Evolutionary conservation across 2,329 filamentous ascomycete genomes (phyloP), one percentile per base, ranked within the genome.

Genomic region (Penicillium concentricum): DNA sequence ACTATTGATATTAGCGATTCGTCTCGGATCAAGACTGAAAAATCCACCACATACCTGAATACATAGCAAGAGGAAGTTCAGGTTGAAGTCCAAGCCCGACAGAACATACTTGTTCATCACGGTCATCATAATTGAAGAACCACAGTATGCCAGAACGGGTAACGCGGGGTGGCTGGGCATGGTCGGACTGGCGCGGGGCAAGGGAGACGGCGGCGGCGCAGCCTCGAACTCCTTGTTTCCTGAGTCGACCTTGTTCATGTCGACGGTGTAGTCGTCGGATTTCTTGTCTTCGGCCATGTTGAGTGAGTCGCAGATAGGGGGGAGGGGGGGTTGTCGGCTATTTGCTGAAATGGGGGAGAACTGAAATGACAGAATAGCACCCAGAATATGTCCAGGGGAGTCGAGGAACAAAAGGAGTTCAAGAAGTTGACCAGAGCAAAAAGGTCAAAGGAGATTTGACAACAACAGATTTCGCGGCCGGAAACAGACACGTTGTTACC

Each of bases 61-160:
- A 60, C 86, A 88, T 58, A 99, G 85, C 68, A 97, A 89, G 78
- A 99, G 91, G 78, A 97, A 96, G 78, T 96, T 96, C 69, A 99
- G 79, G 78, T 99, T 99, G 85, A 95, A 99, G 65, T 88, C 85
- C 50, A 84, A 83, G 59, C 94, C 94, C 8, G 91, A 97, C 45
- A 99, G 86, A 61, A 97, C 92, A 75, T 95, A 99, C 82, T 99
- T 99, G 81, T 99, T 99, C 75, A 95, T 94, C n/a, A 97, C 90
- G 8, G 94, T 99, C 94, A 99, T 99, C 75, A 93, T 85, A 72
- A 99, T 99, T n/a, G 92, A 97, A 51, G 93, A 91, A 69, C 89
- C 81, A 77, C 94, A 99, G 81, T 99, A 99, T 47, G 90, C 86
- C 63, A 96, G 72, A 67, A 99, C 90, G 22, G 93, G 92, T 46